Evolutionary conservation across 306 rosid genomes (phyloP).

Genomic region (Gastrolobium villosum): DNA sequence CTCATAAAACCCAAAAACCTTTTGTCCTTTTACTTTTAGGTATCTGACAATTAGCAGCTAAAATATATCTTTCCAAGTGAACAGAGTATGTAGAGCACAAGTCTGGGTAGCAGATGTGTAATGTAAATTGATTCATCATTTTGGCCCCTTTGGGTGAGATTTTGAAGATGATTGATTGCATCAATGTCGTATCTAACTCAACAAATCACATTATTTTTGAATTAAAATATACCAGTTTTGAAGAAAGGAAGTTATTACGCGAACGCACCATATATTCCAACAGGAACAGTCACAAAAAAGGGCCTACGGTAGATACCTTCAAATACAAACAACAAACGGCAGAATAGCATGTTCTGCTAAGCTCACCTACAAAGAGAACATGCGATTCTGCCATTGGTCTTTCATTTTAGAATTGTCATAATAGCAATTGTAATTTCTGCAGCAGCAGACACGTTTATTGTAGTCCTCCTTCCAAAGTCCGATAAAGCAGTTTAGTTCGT

Average conservation of each 20-base stretch:
- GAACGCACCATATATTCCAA: neutral
- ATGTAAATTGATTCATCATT: too few relatives aligned
- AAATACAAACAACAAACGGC: neutral
- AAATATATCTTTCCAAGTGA: too few relatives aligned
- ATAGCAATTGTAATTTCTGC: neutral
- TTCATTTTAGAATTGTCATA: neutral
- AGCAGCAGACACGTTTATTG: neutral
- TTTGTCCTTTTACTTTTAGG: too few relatives aligned
- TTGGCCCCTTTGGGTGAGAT: too few relatives aligned
- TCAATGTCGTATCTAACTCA: too few relatives aligned
- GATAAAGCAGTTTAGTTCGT: neutral
- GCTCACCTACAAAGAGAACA: too few relatives aligned
- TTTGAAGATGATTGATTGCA: too few relatives aligned
- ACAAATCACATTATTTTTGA: neutral
- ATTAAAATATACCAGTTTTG: neutral
- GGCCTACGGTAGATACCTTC: neutral
- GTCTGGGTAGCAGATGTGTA: too few relatives aligned
- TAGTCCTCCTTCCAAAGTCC: slow-evolving; percentile 5
- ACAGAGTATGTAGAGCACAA: too few relatives aligned
- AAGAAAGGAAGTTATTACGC: neutral
- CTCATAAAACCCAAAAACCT: too few relatives aligned
- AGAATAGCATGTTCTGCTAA: neutral
- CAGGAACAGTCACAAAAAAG: neutral
- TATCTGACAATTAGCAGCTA: too few relatives aligned
- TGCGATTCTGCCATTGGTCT: neutral